A percentile compares a stretch with the other conserved stretches of the same genome.
These are phyloP conservation scores for Trifolium subterraneum DNA, from an alignment of 306 rosid species.

Conservation along the genomic window DNA sequence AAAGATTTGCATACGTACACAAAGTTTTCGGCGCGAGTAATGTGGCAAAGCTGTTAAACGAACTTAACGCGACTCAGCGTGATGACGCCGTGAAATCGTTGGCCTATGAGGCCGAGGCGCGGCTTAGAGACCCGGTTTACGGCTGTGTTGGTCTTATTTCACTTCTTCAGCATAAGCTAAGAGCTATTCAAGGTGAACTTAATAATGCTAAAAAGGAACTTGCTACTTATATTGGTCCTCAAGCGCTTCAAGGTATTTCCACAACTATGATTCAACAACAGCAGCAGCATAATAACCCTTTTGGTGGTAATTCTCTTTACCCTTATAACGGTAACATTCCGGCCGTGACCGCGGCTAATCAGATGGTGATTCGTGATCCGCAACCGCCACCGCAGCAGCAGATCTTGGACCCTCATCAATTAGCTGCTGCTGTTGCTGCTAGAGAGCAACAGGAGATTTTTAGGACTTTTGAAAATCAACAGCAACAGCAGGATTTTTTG, in stretches of 20 bases:
- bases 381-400: slow-evolving; percentile 49
- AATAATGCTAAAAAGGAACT: slow-evolving; percentile 71
- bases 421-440: slow-evolving; percentile 63
- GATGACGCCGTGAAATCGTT: slow-evolving; percentile 92
- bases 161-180: slow-evolving; percentile 73
- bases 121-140: slow-evolving; percentile 85
- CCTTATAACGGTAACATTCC: slow-evolving; percentile 54
- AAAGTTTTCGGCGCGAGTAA: slow-evolving; percentile 93
- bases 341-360: slow-evolving; percentile 37
- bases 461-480: slow-evolving; percentile 55
- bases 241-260: slow-evolving; percentile 61
- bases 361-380: slow-evolving; percentile 62
- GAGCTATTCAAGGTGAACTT: slow-evolving; percentile 64
- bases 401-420: slow-evolving; percentile 72
- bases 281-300: slow-evolving; percentile 45
- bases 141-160: slow-evolving; percentile 95
- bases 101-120: slow-evolving; percentile 90
- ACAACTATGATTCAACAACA: slow-evolving; percentile 43
- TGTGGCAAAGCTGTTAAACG: slow-evolving; percentile 80
- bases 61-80: slow-evolving; percentile 66
- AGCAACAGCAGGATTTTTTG: slow-evolving; percentile 56
- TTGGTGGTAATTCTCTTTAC: slow-evolving; percentile 39
- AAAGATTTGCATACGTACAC: slow-evolving; percentile 81
- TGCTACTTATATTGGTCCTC: slow-evolving; percentile 73
- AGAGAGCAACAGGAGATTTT: slow-evolving; percentile 78